These are phyloP conservation scores for Solanum gandarillasii DNA, from an alignment of 257 asterid genomes.

Conservation along the genomic window DNA sequence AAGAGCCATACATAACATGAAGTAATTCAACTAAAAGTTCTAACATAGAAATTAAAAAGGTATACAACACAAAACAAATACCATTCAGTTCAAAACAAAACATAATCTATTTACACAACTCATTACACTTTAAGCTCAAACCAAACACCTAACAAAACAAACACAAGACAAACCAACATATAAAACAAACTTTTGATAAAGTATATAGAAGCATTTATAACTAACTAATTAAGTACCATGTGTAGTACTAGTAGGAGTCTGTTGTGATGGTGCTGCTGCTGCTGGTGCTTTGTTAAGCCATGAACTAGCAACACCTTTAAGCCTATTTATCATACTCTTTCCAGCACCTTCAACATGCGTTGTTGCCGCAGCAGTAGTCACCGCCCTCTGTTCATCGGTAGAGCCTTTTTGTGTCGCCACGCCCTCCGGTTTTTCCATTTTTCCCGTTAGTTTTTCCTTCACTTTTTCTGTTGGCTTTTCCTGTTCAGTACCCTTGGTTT, in stretches of 20 bases:
- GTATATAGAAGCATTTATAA: background rate
- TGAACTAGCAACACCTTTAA: conserved; percentile 38
- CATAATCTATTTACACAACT: background rate
- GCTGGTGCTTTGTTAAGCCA: conserved; percentile 39
- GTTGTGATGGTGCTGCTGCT: background rate
- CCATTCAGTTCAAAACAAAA: too few relatives aligned
- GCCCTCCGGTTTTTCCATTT: conserved; percentile 26
- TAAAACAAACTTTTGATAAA: background rate
- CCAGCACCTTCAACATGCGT: conserved; percentile 28
- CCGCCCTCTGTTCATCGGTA: background rate
- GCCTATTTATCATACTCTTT: conserved; percentile 29
- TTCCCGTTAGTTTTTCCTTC: background rate
- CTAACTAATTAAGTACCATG: background rate
- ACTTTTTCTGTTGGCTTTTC: conserved; percentile 14
- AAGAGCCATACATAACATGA: background rate
- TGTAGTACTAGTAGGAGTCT: background rate
- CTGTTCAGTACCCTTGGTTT: background rate
- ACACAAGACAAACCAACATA: background rate
- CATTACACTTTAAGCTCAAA: background rate
- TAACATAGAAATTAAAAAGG: background rate
- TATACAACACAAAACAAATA: background rate
- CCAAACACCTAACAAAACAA: background rate
- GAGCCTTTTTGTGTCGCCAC: conserved; percentile 25
- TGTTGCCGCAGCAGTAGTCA: background rate
- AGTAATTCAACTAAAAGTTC: background rate